A percentile compares a stretch with the other conserved stretches of the same genome.
Conservation (phyloP, 2,329 filamentous ascomycete species). For the Nectriaceae sp. region DNA sequence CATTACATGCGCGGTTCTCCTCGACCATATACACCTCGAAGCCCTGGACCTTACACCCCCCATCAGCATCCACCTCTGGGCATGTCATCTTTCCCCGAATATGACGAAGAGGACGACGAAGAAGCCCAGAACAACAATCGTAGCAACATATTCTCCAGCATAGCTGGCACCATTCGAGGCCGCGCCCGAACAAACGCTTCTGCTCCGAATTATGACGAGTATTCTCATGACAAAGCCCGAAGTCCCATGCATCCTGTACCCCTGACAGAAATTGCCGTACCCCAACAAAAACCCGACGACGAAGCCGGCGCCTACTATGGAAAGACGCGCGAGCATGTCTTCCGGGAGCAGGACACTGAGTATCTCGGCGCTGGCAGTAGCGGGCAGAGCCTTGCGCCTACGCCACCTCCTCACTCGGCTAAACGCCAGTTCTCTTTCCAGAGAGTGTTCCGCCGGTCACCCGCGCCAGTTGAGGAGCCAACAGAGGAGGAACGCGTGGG, state of each 20-base stretch:
- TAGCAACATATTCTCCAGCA: conserved; percentile 53
- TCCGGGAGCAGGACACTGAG: conserved; percentile 46
- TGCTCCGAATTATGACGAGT: conserved; percentile 36
- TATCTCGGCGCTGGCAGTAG: conserved; percentile 48
- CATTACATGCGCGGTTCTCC: conserved; percentile 23
- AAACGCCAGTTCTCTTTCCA: conserved; percentile 90
- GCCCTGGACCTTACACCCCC: conserved; percentile 15
- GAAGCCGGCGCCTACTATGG: conserved; percentile 45
- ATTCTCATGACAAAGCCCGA: conserved; percentile 44
- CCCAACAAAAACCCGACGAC: conserved; percentile 45
- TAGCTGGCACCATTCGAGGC: conserved; percentile 54
- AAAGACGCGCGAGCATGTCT: conserved; percentile 46
- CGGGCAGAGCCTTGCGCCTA: conserved; percentile 50
- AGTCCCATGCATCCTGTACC: conserved; percentile 64
- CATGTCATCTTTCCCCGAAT: conserved; percentile 78
- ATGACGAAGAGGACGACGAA: conserved; percentile 57
- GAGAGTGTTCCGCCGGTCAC: conserved; percentile 66
- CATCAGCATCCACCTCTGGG: conserved; percentile 57
- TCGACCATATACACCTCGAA: conserved; percentile 12
- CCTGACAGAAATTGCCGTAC: conserved; percentile 60
- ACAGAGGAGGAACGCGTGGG: conserved; percentile 85
- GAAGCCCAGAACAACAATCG: conserved; percentile 46
- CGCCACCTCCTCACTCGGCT: conserved; percentile 63
- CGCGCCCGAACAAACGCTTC: conserved; percentile 36
- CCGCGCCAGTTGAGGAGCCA: conserved; percentile 39